Evolutionary conservation across 768 basidiomycete genomes (phyloP), one percentile per base, ranked within the genome.

Genomic region (Mycena pura): DNA sequence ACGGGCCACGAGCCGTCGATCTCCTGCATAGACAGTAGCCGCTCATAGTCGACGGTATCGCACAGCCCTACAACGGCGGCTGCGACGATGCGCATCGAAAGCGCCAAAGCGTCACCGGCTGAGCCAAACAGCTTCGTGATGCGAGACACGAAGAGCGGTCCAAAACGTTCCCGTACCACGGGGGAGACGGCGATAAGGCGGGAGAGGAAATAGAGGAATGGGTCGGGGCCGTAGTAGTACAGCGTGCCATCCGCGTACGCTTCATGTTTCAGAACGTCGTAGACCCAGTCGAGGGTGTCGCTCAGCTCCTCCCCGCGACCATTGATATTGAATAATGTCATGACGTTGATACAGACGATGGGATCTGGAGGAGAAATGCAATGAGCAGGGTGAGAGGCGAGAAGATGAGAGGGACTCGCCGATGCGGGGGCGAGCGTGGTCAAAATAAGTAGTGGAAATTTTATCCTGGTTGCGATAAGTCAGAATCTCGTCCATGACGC

Each of bases 401-500:
- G 3, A 38, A 14, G 36, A n/a, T 14, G n/a, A 22, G 25, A 48
- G 9, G 21, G n/a, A 48, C 46, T 48, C n/a, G 27, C 46, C 48
- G 21, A 44, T 51, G 5, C 78, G 70, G 19, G 72, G 76, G 3
- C 79, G 70, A 21, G 65, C 58, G 29, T 68, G 44, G 63, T 78
- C 76, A 51, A 77, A 78, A 60, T 78, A 77, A 9, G 57, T 51
- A n/a, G n/a, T n/a, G n/a, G n/a, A n/a, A 52, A 87, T 86, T 19
- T 82, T 83, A 60, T 87, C 84, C 9, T 72, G 64, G 50, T 82
- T 78, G 8, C 77, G 65, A 57, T 83, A 83, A 32, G 80, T 69
- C 3, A 87, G 76, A 80, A 87, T 87, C 56, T 87, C 83, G 65
- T 86, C 80, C 78, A 88, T 81, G 9, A 86, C 75, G 2, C 78